Conservation (phyloP, 2,329 filamentous ascomycete genomes). For the Talaromyces albobiverticillius region DNA sequence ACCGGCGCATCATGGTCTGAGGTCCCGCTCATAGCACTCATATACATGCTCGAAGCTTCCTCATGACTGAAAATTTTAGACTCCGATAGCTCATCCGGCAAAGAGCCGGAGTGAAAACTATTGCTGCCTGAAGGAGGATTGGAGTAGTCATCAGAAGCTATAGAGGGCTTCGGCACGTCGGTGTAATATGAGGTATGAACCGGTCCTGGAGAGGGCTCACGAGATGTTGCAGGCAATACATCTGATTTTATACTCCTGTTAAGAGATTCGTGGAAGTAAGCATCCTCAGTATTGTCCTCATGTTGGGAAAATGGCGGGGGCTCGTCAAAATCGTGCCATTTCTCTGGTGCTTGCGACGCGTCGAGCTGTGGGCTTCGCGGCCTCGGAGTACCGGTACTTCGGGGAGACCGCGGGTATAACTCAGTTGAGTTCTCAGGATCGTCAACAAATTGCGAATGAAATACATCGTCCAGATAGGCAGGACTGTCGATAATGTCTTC, state of each 20-base stretch:
- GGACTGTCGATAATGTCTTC: conserved; percentile 36
- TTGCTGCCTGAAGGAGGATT: conserved; percentile 19
- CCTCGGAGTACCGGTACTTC: conserved; percentile 19
- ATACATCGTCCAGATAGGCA: conserved; percentile 37
- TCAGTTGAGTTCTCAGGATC: conserved; percentile 26
- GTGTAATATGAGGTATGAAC: conserved; percentile 4
- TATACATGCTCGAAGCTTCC: conserved; percentile 52
- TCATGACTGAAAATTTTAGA: conserved; percentile 48
- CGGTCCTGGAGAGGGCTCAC: neutral
- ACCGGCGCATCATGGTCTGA: conserved; percentile 27
- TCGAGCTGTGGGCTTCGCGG: conserved; percentile 19
- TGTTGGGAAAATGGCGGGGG: neutral
- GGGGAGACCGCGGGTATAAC: conserved; percentile 14
- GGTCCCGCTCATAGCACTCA: conserved; percentile 54
- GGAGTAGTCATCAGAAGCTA: neutral
- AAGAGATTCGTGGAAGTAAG: neutral
- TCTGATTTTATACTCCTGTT: neutral
- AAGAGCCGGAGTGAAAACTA: conserved; percentile 20
- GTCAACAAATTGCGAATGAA: conserved; percentile 33
- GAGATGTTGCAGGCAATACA: neutral
- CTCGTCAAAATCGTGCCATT: conserved; percentile 9
- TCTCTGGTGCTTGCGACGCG: conserved; percentile 2
- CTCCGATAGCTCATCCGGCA: conserved; percentile 38
- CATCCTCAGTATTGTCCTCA: neutral
- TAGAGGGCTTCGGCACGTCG: neutral